Evolutionary conservation across 164 flowering plant species (phyloP), one percentile per base, ranked within the genome.

Genomic region (Berberis thunbergii): DNA sequence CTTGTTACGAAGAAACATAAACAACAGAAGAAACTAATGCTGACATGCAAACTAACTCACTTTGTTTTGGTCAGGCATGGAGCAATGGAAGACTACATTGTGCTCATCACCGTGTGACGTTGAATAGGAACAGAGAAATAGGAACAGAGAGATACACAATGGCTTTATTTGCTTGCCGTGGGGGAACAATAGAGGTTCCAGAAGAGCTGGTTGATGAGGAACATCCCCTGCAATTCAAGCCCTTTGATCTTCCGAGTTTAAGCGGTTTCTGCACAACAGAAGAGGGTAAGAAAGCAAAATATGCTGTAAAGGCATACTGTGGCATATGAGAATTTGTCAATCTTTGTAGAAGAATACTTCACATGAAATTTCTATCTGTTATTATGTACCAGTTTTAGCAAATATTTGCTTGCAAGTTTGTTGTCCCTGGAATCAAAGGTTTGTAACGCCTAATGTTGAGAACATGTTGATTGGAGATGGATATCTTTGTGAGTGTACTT

Each of bases 201-300:
- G 78, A 77, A 12, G 86, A 84, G 74, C 55, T 86, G 50, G 83
- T 86, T 6, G 91, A 84, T 62, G 83, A 84, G 38, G 77, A 82
- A 4, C 84, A 84, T 55, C 91, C 88, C 2, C 60, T 77, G 53
- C 75, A 73, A 1, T 86, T 74, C 49, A 84, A 84, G 76, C 87
- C 92, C 43, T 86, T 78, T 73, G 84, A 81, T 68, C 79, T 78
- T 57, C 54, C 26, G 26, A 26, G 26, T 26, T 26, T 26, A 26
- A 26, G 26, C 26, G 0, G 26, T 26, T 26, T 26, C 26, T 26
- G 26, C 26, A 26, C 26, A 26, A 26, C 26, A 26, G 26, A 26
- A 26, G 26, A 26, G 26, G 26, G 26, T 26, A 26, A 26, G 26
- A 26, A 26, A 26, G 26, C 26, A 26, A 26, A 26, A 26, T 26